phyloP scores from a whole-genome alignment of 1,139 yeast species.

The Candida sp. region DNA sequence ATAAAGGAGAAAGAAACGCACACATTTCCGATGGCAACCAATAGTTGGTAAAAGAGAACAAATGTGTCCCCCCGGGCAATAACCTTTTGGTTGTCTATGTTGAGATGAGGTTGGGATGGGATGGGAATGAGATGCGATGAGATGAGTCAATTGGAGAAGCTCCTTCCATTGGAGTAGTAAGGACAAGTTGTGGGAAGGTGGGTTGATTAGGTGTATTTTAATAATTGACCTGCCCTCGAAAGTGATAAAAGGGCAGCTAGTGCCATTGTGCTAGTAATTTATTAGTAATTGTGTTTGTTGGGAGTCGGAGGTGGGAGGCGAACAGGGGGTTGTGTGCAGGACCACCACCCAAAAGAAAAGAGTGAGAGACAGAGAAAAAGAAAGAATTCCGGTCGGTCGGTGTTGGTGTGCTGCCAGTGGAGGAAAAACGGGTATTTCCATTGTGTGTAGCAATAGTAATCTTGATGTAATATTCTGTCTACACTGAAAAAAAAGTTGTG shows the following conservation, averaged over 20 bases:
- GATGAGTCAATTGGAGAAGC: not conserved
- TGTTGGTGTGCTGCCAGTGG: not conserved
- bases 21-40: too few relatives aligned
- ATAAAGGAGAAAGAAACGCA: too few relatives aligned
- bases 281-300: not conserved
- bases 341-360: not conserved
- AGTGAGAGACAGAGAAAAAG: not conserved
- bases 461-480: not conserved
- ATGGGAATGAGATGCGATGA: too few relatives aligned
- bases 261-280: not conserved
- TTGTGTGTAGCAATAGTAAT: not conserved
- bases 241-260: not conserved
- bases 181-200: too few relatives aligned
- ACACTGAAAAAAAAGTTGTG: too few relatives aligned
- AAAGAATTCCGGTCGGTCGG: not conserved
- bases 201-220: not conserved
- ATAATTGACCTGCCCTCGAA: conserved; percentile 2
- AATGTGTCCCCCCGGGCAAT: too few relatives aligned
- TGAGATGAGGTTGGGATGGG: too few relatives aligned
- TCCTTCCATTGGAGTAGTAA: not conserved
- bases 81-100: too few relatives aligned
- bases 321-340: not conserved
- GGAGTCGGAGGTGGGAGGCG: not conserved
- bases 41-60: too few relatives aligned
- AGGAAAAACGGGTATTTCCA: not conserved